Evolutionary conservation across 306 rosid species (phyloP).

Genomic region (Acmispon strigosus): DNA sequence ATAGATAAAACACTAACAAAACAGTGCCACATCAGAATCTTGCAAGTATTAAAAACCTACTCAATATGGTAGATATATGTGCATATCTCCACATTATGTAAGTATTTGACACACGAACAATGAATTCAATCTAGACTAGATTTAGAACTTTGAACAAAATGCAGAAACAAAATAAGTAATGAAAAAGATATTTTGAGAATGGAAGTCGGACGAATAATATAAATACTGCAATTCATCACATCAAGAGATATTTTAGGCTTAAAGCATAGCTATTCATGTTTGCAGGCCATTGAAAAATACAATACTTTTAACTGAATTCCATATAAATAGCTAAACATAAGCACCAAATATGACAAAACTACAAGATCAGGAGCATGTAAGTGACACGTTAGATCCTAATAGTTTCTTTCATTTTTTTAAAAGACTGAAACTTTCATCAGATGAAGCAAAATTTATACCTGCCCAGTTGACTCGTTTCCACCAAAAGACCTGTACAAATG

Average conservation of each 20-base stretch:
- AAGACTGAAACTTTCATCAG: constrained; percentile 1
- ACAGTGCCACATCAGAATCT: background rate
- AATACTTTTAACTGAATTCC: background rate
- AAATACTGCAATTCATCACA: background rate
- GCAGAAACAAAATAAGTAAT: background rate
- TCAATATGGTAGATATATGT: background rate
- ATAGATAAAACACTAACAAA: background rate
- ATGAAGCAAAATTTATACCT: constrained; percentile 45
- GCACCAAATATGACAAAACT: background rate
- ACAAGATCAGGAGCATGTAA: background rate
- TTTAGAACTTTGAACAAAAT: background rate
- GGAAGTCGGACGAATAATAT: background rate
- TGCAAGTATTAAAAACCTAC: background rate
- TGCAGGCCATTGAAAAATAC: background rate
- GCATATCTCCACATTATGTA: background rate
- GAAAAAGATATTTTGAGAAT: background rate
- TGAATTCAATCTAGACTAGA: background rate
- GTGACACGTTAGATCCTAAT: background rate
- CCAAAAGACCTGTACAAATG: constrained; percentile 51
- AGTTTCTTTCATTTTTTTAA: background rate
- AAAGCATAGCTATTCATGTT: background rate
- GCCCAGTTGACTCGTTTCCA: constrained; percentile 70
- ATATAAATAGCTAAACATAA: background rate
- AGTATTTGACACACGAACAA: background rate
- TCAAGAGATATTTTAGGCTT: background rate